A percentile compares a stretch with the other conserved stretches of the same genome.
These are phyloP conservation scores for Royoungia palumana DNA, from an alignment of 768 basidiomycete genomes.

Conservation along the genomic window DNA sequence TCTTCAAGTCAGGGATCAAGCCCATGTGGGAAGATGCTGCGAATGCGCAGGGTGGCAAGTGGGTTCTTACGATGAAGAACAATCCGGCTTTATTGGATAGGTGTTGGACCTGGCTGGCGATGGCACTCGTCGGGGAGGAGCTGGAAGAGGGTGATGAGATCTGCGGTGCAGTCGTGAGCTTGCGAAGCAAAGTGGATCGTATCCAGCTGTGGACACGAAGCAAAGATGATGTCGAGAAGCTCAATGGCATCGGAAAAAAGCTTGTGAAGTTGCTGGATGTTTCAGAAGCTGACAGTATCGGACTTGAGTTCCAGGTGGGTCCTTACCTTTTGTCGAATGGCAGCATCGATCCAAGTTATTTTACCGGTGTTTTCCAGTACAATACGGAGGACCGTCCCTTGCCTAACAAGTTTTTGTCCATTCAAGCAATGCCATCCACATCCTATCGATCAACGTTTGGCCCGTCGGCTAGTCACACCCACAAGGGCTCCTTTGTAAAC, in stretches of 20 bases:
- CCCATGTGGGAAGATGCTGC: constrained; percentile 98
- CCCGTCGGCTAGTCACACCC: constrained; percentile 18
- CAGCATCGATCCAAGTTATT: neutral
- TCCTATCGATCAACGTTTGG: constrained; percentile 69
- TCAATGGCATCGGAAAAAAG: constrained; percentile 83
- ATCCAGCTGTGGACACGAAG: constrained; percentile 89
- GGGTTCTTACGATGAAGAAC: constrained; percentile 92
- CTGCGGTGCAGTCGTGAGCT: constrained; percentile 83
- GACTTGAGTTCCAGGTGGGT: constrained; percentile 85
- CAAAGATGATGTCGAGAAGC: constrained; percentile 80
- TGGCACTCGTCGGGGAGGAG: constrained; percentile 76
- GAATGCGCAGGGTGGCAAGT: constrained; percentile 90
- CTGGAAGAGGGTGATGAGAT: constrained; percentile 70
- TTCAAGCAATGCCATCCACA: constrained; percentile 65
- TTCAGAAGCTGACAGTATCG: constrained; percentile 79
- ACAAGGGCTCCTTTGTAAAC: constrained; percentile 21
- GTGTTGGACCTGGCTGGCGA: constrained; percentile 87
- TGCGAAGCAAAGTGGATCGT: constrained; percentile 82
- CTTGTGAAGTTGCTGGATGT: constrained; percentile 81
- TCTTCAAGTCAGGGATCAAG: constrained; percentile 92
- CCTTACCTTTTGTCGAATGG: neutral
- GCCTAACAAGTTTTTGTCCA: constrained; percentile 78
- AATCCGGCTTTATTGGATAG: constrained; percentile 76
- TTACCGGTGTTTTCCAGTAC: constrained; percentile 43
- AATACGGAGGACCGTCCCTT: constrained; percentile 85